Percentiles rank a stretch among this genome's conserved stretches.
These are phyloP conservation scores for Cadophora sp. DNA, from an alignment of 2,329 filamentous ascomycete genomes.

Conservation along the genomic window DNA sequence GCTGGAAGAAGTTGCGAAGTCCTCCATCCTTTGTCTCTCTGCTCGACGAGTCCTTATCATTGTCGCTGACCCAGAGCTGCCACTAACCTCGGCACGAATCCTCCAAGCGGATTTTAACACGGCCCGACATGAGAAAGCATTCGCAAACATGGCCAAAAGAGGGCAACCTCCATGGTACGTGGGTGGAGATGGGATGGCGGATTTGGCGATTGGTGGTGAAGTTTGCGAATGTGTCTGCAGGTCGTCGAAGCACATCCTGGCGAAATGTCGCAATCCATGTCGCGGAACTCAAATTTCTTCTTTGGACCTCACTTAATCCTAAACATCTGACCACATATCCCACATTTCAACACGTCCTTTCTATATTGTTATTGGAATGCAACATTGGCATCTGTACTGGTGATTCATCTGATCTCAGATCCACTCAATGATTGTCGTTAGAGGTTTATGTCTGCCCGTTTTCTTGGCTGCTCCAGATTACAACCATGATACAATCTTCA, in stretches of 20 bases:
- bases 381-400: background rate
- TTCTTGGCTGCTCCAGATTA: background rate
- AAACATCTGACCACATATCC: background rate
- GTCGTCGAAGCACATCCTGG: background rate
- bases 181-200: background rate
- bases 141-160: slow-evolving; percentile 3
- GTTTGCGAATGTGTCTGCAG: background rate
- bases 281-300: background rate
- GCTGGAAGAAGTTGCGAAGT: background rate
- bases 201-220: background rate
- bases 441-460: background rate
- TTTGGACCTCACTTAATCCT: slow-evolving; percentile 3
- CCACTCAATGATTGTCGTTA: background rate
- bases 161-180: background rate
- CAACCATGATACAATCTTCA: too few species aligned
- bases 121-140: background rate
- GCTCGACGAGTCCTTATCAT: background rate
- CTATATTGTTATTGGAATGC: background rate
- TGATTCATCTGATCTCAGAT: background rate
- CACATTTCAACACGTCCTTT: background rate
- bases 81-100: background rate
- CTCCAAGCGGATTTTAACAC: background rate
- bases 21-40: background rate
- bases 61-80: background rate
- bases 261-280: background rate